These are phyloP conservation scores for Xylaria sp. DNA, from an alignment of 2,329 filamentous ascomycete genomes.

Conservation along the genomic window DNA sequence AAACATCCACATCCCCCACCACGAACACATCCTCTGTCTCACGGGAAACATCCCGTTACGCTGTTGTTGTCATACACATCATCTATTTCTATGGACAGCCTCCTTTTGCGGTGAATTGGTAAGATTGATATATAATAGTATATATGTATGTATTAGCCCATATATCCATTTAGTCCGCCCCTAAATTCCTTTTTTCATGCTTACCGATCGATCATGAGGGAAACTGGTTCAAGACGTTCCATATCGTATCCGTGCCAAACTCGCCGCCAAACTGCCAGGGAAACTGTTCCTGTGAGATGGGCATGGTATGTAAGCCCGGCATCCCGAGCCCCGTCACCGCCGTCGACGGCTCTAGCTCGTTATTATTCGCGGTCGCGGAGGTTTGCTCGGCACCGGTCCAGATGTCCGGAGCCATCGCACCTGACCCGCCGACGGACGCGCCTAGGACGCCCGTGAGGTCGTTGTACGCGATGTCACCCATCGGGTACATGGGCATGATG, in stretches of 20 bases:
- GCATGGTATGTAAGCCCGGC: slow-evolving; percentile 35
- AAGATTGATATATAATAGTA: neutral
- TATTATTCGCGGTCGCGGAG: neutral
- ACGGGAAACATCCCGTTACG: neutral
- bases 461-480: slow-evolving; percentile 67
- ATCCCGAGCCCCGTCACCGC: slow-evolving; percentile 29
- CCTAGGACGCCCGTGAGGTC: slow-evolving; percentile 59
- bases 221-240: slow-evolving; percentile 66
- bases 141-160: neutral
- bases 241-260: slow-evolving; percentile 66
- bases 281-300: slow-evolving; percentile 41
- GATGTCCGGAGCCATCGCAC: slow-evolving; percentile 39
- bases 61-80: neutral
- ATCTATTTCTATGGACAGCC: neutral
- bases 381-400: slow-evolving; percentile 17
- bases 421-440: slow-evolving; percentile 37
- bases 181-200: neutral
- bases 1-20: no score
- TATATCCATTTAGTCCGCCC: neutral
- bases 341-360: neutral
- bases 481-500: slow-evolving; percentile 67
- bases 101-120: neutral
- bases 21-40: no score
- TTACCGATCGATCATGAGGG: slow-evolving; percentile 40
- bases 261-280: slow-evolving; percentile 66